Evolutionary conservation across 371 early-diverging fungal genomes (phyloP), one percentile per base, ranked within the genome.

Genomic region (Fennellomyces sp.): DNA sequence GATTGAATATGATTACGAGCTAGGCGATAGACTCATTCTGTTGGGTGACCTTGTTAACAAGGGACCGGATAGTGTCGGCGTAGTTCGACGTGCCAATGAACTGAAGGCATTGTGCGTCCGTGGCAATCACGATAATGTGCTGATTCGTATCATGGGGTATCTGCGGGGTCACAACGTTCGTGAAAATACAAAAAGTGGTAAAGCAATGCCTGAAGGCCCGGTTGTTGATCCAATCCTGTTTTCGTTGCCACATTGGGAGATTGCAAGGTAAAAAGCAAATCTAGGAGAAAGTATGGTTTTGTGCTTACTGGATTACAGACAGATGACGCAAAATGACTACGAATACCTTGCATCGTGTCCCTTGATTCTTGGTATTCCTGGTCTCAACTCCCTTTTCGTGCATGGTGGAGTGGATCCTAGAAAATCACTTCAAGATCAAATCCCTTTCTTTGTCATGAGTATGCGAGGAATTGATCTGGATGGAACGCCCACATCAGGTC

Each of bases 91-190:
- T 23, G 88, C 87, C 0, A 66, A 70, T 25, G 58, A 77, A 15
- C 41, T 88, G 5, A 74, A 75, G 13, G 87, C 86, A 6, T 63
- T 75, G 54, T 82, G 87, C 62, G 87, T 88, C 3, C 84, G 91
- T 12, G 92, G 92, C 11, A 91, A 91, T 59, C 91, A 91, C 41
- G 92, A 91, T 38, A 90, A 91, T 65, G 78, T 82, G 56, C 82
- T 90, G 0, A 48, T 90, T 11, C 76, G 87, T 5, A 82, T 88
- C 74, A 77, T 75, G 55, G 79, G 78, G 15, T 88, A 71, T 56
- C 57, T 27, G 41, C 47, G 27, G 13, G 35, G 26, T n/a, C 23
- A 54, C 25, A 35, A 12, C 5, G 28, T 39, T 8, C 5, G 17
- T 39, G 11, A 3, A 15, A 13, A 15, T 2, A 21, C 25, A 7